phyloP scores from a whole-genome alignment of 208 protist genomes.

The Acanthamoeba lenticulata region DNA sequence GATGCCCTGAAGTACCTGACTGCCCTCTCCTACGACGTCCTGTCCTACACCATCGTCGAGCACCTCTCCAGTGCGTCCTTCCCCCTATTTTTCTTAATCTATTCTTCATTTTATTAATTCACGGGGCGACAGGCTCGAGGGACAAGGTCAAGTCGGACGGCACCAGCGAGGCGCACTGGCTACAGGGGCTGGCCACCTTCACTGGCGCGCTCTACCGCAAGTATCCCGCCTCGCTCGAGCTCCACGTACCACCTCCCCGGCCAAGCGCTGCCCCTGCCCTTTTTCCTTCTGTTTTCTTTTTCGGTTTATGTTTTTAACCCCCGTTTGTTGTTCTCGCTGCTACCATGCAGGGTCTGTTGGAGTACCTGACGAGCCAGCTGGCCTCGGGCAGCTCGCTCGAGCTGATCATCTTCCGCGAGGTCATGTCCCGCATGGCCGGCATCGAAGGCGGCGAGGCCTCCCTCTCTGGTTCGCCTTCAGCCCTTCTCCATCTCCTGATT shows the following conservation, averaged over 20 bases:
- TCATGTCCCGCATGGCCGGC: conserved; percentile 78
- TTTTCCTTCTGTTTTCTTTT: neutral
- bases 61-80: neutral
- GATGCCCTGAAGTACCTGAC: conserved; percentile 81
- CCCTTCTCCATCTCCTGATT: neutral
- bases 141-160: conserved; percentile 79
- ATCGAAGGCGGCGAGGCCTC: conserved; percentile 74
- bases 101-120: no score
- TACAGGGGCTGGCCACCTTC: conserved; percentile 74
- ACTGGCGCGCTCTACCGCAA: conserved; percentile 72
- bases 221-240: conserved; percentile 30
- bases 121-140: neutral
- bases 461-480: neutral
- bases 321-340: no score
- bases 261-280: neutral
- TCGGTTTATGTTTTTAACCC: no score
- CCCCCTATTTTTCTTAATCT: neutral
- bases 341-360: conserved; percentile 68
- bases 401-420: conserved; percentile 78
- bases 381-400: conserved; percentile 74
- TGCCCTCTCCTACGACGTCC: conserved; percentile 72
- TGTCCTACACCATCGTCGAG: conserved; percentile 60
- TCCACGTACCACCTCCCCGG: neutral
- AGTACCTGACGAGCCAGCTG: conserved; percentile 77
- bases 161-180: conserved; percentile 76